Evolutionary conservation across 1,284 basidiomycete species (phyloP).

Genomic region (Anthracocystis panici-leucophaei): DNA sequence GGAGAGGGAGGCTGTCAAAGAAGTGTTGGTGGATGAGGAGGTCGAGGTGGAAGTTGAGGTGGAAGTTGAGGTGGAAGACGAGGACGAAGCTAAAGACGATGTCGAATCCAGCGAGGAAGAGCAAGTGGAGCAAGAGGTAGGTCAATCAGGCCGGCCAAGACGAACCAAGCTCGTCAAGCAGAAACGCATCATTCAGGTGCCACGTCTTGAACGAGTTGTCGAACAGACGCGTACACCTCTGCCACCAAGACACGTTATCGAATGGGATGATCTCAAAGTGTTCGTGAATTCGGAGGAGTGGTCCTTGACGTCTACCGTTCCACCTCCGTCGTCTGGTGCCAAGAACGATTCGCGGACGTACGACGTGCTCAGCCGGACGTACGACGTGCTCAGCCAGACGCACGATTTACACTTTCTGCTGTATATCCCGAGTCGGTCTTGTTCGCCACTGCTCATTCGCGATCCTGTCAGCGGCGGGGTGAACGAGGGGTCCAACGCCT

Average conservation of each 20-base stretch:
- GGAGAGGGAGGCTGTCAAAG: slow-evolving; percentile 29
- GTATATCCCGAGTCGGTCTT: slow-evolving; percentile 81
- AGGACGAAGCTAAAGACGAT: slow-evolving; percentile 1
- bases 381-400: slow-evolving; percentile 49
- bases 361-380: slow-evolving; percentile 44
- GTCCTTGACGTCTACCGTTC: slow-evolving; percentile 74
- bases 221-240: slow-evolving; percentile 14
- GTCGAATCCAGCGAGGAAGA: slow-evolving; percentile 10
- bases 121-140: slow-evolving; percentile 11
- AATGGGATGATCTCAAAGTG: slow-evolving; percentile 64
- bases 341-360: slow-evolving; percentile 14
- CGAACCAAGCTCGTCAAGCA: slow-evolving; percentile 20
- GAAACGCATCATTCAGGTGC: slow-evolving; percentile 30
- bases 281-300: slow-evolving; percentile 97
- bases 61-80: slow-evolving; percentile 6
- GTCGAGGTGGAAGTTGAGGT: slow-evolving; percentile 27
- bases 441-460: slow-evolving; percentile 80
- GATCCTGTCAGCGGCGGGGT: slow-evolving; percentile 62
- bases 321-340: slow-evolving; percentile 14
- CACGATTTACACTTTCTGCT: slow-evolving; percentile 90
- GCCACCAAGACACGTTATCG: slow-evolving; percentile 39
- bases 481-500: slow-evolving; percentile 72
- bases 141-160: not conserved
- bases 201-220: slow-evolving; percentile 10
- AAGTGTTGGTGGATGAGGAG: slow-evolving; percentile 46